Evolutionary conservation across 306 rosid genomes (phyloP).

Genomic region (Prunus mira): DNA sequence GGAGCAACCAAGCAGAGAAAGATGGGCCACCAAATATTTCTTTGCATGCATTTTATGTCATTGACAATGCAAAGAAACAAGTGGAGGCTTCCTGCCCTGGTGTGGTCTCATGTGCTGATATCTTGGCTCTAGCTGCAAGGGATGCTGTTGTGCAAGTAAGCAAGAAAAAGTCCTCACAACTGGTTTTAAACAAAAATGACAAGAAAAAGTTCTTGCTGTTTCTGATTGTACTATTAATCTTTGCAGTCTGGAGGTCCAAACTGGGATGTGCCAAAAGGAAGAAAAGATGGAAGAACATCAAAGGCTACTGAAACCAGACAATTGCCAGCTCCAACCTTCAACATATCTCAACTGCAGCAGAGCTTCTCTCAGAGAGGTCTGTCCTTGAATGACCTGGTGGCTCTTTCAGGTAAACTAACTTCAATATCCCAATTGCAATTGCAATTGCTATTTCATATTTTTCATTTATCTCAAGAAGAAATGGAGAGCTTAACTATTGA

Average conservation of each 20-base stretch:
- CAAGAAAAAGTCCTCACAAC: neutral
- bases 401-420: conserved; percentile 44
- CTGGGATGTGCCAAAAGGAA: conserved; percentile 67
- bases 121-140: conserved; percentile 52
- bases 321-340: conserved; percentile 77
- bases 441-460: neutral
- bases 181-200: neutral
- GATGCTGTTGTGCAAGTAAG: conserved; percentile 50
- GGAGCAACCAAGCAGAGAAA: conserved; percentile 50
- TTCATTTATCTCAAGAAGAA: neutral
- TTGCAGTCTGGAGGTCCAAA: conserved; percentile 81
- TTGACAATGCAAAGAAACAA: conserved; percentile 51
- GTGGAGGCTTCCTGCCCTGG: conserved; percentile 54
- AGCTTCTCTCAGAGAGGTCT: conserved; percentile 51
- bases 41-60: conserved; percentile 47
- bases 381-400: conserved; percentile 48
- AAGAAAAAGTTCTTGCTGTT: neutral
- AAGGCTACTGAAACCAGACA: conserved; percentile 66
- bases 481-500: conserved; percentile 3
- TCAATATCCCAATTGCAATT: neutral
- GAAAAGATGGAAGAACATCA: conserved; percentile 73
- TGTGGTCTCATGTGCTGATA: conserved; percentile 56
- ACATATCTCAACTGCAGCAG: conserved; percentile 50
- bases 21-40: conserved; percentile 52
- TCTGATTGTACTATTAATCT: conserved; percentile 6